Evolutionary conservation across 1,139 yeast genomes (phyloP).

Genomic region (Pichia sp.): DNA sequence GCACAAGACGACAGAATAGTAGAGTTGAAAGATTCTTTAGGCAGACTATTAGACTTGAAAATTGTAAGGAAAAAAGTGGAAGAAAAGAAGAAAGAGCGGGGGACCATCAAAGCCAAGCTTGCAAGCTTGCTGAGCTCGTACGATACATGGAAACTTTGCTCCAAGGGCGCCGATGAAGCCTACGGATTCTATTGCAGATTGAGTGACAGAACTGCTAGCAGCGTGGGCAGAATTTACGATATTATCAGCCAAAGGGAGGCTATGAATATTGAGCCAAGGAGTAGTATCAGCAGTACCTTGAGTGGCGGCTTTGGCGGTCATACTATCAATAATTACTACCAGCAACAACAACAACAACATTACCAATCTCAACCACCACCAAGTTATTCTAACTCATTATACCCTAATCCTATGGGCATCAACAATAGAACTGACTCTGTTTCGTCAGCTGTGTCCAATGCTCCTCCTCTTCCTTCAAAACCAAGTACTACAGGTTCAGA

Average conservation of each 20-base stretch:
- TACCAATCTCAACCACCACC: slow-evolving; percentile 10
- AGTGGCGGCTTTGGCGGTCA: slow-evolving; percentile 15
- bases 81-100: slow-evolving; percentile 33
- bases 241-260: slow-evolving; percentile 33
- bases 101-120: slow-evolving; percentile 35
- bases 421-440: background rate
- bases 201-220: slow-evolving; percentile 39
- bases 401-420: slow-evolving; percentile 1
- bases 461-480: slow-evolving; percentile 30
- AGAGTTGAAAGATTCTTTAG: slow-evolving; percentile 57
- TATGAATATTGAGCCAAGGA: background rate
- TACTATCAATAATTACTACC: slow-evolving; percentile 10
- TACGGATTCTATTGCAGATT: slow-evolving; percentile 58
- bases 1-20: slow-evolving; percentile 57
- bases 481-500: slow-evolving; percentile 15
- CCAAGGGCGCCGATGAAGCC: slow-evolving; percentile 59
- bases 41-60: slow-evolving; percentile 45
- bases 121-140: slow-evolving; percentile 46
- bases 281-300: slow-evolving; percentile 1
- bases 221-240: slow-evolving; percentile 37
- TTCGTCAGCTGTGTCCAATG: slow-evolving; percentile 5
- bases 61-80: slow-evolving; percentile 38
- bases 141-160: slow-evolving; percentile 53
- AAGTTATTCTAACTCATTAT: slow-evolving; percentile 10
- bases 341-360: background rate